Base-by-base conservation (phyloP, 805 yeast species). In the Metschnikowia cerradonensis region DNA sequence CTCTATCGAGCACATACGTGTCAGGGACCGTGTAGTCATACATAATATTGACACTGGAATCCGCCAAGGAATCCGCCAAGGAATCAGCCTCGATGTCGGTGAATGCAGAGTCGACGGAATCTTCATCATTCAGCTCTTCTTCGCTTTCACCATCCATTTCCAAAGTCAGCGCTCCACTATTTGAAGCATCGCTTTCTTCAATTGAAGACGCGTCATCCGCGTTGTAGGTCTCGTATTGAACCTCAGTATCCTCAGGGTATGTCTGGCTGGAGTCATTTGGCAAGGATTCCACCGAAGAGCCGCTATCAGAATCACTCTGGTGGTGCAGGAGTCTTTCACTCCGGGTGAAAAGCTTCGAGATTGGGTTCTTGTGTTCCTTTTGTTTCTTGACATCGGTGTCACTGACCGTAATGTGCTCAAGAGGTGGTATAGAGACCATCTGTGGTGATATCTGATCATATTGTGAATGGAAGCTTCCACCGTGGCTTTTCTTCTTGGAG, bases 41-140 rank as follows among this genome's bases (percentile, higher is more conserved):
- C 56, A 58, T 51, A 47, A 56, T 45, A 30, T 45, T 40, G 17
- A 51, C 45, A 23, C 52, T 8, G 67, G 67, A 13, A 65, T 61
- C 71, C 33, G 67, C 54, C n/a, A 70, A 60, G 2, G 75, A 71
- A 36, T 68, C 74, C 4, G 66, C 65, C n/a, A 70, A 60, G 2
- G 75, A 71, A 36, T 68, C 74, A 4, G 66, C 65, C 45, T 73
- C 78, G 10, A 72, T 68, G 44, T 73, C 78, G 0, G 77, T 74
- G 51, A 73, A 72, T 13, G 75, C 76, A 2, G 77, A 72, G 42
- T 74, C 78, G 6, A 66, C 63, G 0, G 71, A 65, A 3, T 54
- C 56, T 15, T 62, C 69, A 10, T 64, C 61, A 17, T 56, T 58
- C 23, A 60, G 67, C 23, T 66, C 67, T 11, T 59, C 68, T n/a